phyloP scores from a whole-genome alignment of 1,139 yeast genomes.

The Kluyveromyces sp. region DNA sequence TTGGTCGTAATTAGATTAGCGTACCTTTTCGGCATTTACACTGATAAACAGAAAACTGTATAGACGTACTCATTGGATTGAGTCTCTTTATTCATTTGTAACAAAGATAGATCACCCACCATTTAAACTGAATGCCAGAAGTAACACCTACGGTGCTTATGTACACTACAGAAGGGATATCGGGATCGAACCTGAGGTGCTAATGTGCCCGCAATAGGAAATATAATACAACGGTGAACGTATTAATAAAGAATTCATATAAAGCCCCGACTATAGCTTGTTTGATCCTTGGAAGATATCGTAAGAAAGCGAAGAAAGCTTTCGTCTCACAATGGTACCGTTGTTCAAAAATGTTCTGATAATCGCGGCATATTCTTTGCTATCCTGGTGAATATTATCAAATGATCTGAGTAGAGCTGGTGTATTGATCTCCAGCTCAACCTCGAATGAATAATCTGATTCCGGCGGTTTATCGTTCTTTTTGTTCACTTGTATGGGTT shows the following conservation, averaged over 20 bases:
- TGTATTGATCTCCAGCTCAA: constrained; percentile 70
- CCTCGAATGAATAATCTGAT: constrained; percentile 41
- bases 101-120: neutral
- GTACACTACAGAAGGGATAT: too few species aligned
- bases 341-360: constrained; percentile 68
- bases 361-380: constrained; percentile 60
- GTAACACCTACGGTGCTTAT: too few species aligned
- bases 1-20: constrained; percentile 86
- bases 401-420: constrained; percentile 56
- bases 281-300: constrained; percentile 34
- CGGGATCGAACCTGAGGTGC: too few species aligned
- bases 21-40: constrained; percentile 75
- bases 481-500: constrained; percentile 25
- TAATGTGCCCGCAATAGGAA: too few species aligned
- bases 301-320: constrained; percentile 30
- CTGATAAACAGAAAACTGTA: constrained; percentile 28
- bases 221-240: too few species aligned
- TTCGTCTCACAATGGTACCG: constrained; percentile 49
- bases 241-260: too few species aligned
- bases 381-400: constrained; percentile 45
- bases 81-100: neutral
- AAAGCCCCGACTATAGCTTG: constrained; percentile 14
- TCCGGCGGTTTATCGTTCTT: constrained; percentile 40
- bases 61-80: neutral
- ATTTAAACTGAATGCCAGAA: neutral